Base-by-base conservation (phyloP, 257 asterid genomes). In the Solanum verrucosum region DNA sequence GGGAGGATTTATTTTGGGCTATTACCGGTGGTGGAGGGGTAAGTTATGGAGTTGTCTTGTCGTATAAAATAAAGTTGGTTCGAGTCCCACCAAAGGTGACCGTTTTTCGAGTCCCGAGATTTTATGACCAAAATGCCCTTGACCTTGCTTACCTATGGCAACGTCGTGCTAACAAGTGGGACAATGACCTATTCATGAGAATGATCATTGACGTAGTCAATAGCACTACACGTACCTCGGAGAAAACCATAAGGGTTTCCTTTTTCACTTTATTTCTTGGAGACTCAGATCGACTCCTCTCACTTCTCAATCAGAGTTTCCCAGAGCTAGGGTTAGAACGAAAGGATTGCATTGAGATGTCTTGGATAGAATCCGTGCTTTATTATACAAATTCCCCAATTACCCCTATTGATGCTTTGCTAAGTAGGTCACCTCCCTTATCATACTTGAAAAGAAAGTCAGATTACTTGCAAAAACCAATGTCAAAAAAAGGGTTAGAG, bases 401-500 rank as follows among this genome's bases (percentile, higher is more conserved):
- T 40, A 49, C 94, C 9, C 88, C 93, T 1, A 91, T 90, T 0
- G 21, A 40, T 0, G 92, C 88, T 2, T 37, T 95, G 15, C 88
- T 91, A 0, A 73, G 20, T 15, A 44, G 94, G 56, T 18, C 15
- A 10, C 93, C 92, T 1, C 88, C 92, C 3, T 85, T 90, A 20
- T 81, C 84, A 23, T 91, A 91, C 88, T 34, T 94, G 59, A 95
- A 94, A 84, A 90, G 92, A 6, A 95, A 95, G 89, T 94, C 97
- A 3, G 98, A 95, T 83, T 94, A 92, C 63, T 94, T 95, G 6
- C 84, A 90, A 13, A 87, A 88, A 3, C 93, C 95, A 25, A 91
- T 95, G 11, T n/a, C 93, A 34, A n/a, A 81, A 15, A 60, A 89
- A 1, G 93, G 75, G 4, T 49, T 95, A 34, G 65, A 90, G 5